phyloP scores from a whole-genome alignment of 2,329 filamentous ascomycete genomes.

The Ambrosiella cleistominuta region DNA sequence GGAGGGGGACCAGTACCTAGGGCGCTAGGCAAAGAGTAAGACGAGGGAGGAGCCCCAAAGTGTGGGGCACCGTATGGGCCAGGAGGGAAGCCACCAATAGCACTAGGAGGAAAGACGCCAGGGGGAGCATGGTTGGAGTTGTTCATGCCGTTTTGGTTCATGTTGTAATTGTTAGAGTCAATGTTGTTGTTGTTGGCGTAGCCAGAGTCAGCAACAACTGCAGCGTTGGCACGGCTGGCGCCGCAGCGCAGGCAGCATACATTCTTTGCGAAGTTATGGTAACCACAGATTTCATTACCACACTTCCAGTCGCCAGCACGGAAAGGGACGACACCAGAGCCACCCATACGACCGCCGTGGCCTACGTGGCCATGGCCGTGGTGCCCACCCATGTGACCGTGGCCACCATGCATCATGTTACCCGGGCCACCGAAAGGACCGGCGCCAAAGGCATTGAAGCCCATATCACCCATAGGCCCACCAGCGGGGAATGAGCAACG shows the following conservation, averaged over 20 bases:
- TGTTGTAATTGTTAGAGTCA: conserved; percentile 4
- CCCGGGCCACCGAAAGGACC: conserved; percentile 51
- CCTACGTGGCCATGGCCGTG: conserved; percentile 29
- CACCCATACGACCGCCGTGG: conserved; percentile 52
- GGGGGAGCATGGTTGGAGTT: conserved; percentile 31
- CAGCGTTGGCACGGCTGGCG: conserved; percentile 81
- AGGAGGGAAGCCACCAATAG: conserved; percentile 34
- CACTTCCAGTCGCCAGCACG: conserved; percentile 98
- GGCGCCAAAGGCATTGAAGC: conserved; percentile 44
- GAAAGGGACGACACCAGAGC: conserved; percentile 81
- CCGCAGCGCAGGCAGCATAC: conserved; percentile 94
- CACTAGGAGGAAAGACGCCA: conserved; percentile 1
- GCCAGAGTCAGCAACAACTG: conserved; percentile 83
- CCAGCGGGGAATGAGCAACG: conserved; percentile 97
- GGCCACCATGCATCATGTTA: conserved; percentile 46
- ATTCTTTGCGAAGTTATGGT: conserved; percentile 99
- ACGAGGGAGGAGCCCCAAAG: conserved; percentile 73
- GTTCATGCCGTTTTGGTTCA: conserved; percentile 21
- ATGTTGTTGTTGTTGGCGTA: conserved; percentile 77
- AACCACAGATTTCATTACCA: conserved; percentile 88
- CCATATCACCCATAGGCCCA: conserved; percentile 45
- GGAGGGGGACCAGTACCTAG: conserved; percentile 50
- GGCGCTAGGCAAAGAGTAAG: conserved; percentile 75
- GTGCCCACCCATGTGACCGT: conserved; percentile 23
- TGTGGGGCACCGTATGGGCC: conserved; percentile 38